Evolutionary conservation across 345 rosid species (phyloP), one percentile per base, ranked within the genome.

Genomic region (Excoecaria agallocha): DNA sequence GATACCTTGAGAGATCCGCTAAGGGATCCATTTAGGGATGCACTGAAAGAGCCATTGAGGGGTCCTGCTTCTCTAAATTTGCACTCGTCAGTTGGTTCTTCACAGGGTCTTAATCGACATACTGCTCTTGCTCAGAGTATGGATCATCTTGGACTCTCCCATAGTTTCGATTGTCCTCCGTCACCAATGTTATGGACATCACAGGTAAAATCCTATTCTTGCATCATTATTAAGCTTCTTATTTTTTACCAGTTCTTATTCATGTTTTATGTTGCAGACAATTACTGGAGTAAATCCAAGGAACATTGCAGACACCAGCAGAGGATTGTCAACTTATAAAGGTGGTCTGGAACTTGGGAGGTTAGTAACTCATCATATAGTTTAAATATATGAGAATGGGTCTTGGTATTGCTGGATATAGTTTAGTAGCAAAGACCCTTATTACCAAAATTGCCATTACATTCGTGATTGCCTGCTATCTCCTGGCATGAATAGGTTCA

Each of bases 311-410:
- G 92, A 90, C 77, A 66, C 69, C 50, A 81, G 77, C 68, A 83
- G 93, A 66, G 91, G 91, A 82, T 85, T 85, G 76, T 60, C 85
- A 71, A 81, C 88, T 75, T 76, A 81, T 60, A 82, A 84, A 80
- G 80, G 88, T 74, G 89, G 94, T 79, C 43, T 76, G 72, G 93
- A 84, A 79, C 88, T 78, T 78, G 88, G 90, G 84, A 90, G 98
- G 98, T 91, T 56, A 74, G 89, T 78, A 41, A 38, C 65, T 16
- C 7, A 46, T 64, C 43, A 17, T 50, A 13, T 1, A 24, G 46
- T 20, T 24, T 25, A 75, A 38, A 38, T 19, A 37, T 57, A 39
- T 37, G 22, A 39, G 49, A 64, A 46, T 37, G 13, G 17, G 39
- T 13, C 8, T 17, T 39, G 50, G 25, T 64, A 64, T 39, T 17